Conservation (phyloP, 1,284 basidiomycete genomes). For the Rugosomyces carneus region DNA sequence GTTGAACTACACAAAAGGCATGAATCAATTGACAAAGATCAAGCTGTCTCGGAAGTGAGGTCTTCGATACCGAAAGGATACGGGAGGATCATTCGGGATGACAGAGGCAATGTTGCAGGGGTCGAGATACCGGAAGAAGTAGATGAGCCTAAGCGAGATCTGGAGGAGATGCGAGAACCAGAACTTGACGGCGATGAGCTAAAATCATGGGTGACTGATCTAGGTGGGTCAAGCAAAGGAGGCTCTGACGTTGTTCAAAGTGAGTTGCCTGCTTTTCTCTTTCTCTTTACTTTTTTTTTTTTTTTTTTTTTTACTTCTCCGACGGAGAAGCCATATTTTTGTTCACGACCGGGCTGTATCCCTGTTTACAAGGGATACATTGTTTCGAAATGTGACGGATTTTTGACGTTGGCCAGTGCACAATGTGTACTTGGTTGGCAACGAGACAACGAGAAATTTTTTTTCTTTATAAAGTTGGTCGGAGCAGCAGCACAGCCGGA, state of each 20-base stretch:
- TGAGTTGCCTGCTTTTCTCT: conserved; percentile 20
- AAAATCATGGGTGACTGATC: conserved; percentile 32
- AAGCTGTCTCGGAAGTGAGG: conserved; percentile 8
- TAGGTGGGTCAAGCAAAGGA: conserved; percentile 19
- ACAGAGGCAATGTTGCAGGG: conserved; percentile 71
- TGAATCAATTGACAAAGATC: conserved; percentile 15
- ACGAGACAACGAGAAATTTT: conserved; percentile 5
- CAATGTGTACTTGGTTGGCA: not conserved
- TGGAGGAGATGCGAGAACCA: conserved; percentile 30
- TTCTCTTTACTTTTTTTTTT: not conserved
- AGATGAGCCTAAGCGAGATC: conserved; percentile 9
- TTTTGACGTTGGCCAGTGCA: conserved; percentile 2
- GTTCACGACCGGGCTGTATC: not conserved
- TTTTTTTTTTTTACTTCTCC: not conserved
- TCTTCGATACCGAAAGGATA: conserved; percentile 58
- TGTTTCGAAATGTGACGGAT: not conserved
- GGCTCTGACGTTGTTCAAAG: conserved; percentile 27
- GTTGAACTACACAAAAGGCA: conserved; percentile 31
- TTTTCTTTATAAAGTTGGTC: conserved; percentile 7
- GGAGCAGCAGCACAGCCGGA: conserved; percentile 8
- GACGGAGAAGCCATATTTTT: not conserved
- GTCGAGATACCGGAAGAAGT: conserved; percentile 67
- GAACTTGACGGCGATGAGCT: conserved; percentile 29
- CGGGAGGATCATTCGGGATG: conserved; percentile 84
- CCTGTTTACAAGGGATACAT: not conserved